A percentile compares a stretch with the other conserved stretches of the same genome.
phyloP scores from a whole-genome alignment of 495 filamentous ascomycete species.

The Xylaria longipes region DNA sequence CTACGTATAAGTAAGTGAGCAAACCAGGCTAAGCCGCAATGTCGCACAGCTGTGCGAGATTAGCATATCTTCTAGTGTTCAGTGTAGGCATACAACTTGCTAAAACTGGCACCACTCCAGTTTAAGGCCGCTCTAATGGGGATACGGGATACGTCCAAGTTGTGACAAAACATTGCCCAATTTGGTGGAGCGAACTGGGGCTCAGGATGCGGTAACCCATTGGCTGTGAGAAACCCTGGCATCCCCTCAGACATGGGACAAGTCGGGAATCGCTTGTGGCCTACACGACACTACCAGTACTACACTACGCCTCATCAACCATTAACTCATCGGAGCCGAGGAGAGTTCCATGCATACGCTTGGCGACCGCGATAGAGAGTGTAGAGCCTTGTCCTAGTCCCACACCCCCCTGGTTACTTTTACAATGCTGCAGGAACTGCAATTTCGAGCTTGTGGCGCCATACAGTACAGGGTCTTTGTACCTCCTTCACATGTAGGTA shows the following conservation, averaged over 20 bases:
- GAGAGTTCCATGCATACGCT: constrained; percentile 20
- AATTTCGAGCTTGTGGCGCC: constrained; percentile 23
- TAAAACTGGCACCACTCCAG: constrained; percentile 12
- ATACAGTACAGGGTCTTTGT: constrained; percentile 21
- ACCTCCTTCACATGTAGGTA: constrained; percentile 14
- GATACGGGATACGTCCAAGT: constrained; percentile 21
- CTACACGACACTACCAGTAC: constrained; percentile 3
- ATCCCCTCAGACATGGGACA: constrained; percentile 13
- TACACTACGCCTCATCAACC: constrained; percentile 16
- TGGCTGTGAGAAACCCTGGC: constrained; percentile 1
- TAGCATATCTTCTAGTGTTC: constrained; percentile 18
- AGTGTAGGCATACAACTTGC: constrained; percentile 13
- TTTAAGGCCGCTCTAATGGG: constrained; percentile 14
- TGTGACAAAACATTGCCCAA: constrained; percentile 6
- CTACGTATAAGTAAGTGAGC: not conserved
- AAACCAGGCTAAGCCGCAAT: constrained; percentile 11
- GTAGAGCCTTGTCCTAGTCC: constrained; percentile 17
- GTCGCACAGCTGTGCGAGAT: constrained; percentile 23
- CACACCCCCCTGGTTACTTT: constrained; percentile 24
- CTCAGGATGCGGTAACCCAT: constrained; percentile 12
- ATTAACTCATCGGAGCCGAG: constrained; percentile 21
- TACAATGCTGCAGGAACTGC: constrained; percentile 27
- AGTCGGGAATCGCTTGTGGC: constrained; percentile 14
- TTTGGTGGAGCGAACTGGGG: constrained; percentile 25
- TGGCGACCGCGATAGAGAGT: constrained; percentile 15